Evolutionary conservation across 2,329 filamentous ascomycete species (phyloP).

Genomic region (Fusarium armeniacum): DNA sequence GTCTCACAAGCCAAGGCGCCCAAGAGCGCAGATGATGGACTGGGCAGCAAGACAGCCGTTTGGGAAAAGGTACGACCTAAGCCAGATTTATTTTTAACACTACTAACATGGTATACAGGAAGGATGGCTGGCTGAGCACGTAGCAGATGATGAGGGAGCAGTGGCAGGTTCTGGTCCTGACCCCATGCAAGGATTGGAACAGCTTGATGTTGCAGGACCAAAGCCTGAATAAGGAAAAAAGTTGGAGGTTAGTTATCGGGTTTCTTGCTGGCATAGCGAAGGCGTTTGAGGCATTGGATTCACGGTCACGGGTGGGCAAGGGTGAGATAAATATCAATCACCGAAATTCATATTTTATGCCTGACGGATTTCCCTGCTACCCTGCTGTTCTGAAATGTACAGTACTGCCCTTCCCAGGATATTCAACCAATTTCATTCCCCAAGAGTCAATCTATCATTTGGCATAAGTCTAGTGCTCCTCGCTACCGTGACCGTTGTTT

Average conservation of each 20-base stretch:
- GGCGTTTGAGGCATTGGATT: conserved; percentile 58
- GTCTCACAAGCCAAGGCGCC: conserved; percentile 93
- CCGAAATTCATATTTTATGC: conserved; percentile 47
- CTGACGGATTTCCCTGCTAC: conserved; percentile 45
- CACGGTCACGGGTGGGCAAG: conserved; percentile 39
- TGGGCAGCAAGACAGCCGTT: conserved; percentile 93
- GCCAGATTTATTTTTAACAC: background rate
- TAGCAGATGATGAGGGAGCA: conserved; percentile 60
- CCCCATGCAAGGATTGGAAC: conserved; percentile 96
- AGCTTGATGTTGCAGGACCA: conserved; percentile 92
- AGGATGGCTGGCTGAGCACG: conserved; percentile 91
- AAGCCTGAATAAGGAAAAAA: conserved; percentile 71
- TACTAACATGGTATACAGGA: conserved; percentile 70
- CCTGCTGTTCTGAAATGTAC: conserved; percentile 49
- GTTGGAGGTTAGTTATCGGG: conserved; percentile 37
- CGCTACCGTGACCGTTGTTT: conserved; percentile 50
- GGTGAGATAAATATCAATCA: conserved; percentile 48
- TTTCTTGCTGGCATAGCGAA: conserved; percentile 60
- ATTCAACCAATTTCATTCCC: conserved; percentile 41
- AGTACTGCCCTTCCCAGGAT: conserved; percentile 37
- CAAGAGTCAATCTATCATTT: conserved; percentile 26
- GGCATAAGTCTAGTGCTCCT: conserved; percentile 51
- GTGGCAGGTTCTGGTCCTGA: conserved; percentile 73
- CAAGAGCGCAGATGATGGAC: conserved; percentile 86
- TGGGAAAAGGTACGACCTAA: conserved; percentile 89